Evolutionary conservation across 805 yeast species (phyloP), one percentile per base, ranked within the genome.

Genomic region (Candida rishiriensis): DNA sequence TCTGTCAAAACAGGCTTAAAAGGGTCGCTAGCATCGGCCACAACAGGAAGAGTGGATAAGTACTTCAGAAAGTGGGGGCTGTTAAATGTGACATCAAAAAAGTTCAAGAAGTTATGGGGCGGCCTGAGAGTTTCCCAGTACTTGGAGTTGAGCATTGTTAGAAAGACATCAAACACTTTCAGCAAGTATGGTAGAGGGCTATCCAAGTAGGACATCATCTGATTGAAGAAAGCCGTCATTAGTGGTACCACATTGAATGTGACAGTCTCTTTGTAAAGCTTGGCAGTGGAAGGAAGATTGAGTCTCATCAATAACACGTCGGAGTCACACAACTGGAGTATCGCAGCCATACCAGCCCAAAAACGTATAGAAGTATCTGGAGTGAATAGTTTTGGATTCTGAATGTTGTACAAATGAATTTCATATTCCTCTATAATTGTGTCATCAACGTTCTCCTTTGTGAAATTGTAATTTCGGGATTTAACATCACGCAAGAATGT

Each of bases 61-160:
- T 60, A 65, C 14, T 62, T 63, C 1, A 66, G 54, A 51, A 70
- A 79, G 38, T 68, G 63, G 1, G 82, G 79, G 52, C 76, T 81
- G 15, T 75, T 74, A 38, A 83, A 70, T 1, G 84, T 68, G 14
- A 79, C 71, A 50, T 83, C 89, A 41, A 85, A 60, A 36, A 82
- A 66, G 47, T 79, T 80, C 47, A 74, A 76, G 2, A 76, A 75
- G 47, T 68, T 74, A 44, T 57, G 65, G 0, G 86, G 87, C 7
- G 26, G 26, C 1, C 73, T 65, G 3, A 80, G 69, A 21, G 64
- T 52, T 0, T 59, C 53, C 91, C 93, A 87, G 46, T 82, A 76
- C 3, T 66, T 64, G 0, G 54, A 15, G 8, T 70, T 72, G 10
- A 79, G 65, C 34, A 66, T 66, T 2, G 51, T 47, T 18, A 85